phyloP scores from a whole-genome alignment of 140 eudicot species.

The Anethum foeniculum region DNA sequence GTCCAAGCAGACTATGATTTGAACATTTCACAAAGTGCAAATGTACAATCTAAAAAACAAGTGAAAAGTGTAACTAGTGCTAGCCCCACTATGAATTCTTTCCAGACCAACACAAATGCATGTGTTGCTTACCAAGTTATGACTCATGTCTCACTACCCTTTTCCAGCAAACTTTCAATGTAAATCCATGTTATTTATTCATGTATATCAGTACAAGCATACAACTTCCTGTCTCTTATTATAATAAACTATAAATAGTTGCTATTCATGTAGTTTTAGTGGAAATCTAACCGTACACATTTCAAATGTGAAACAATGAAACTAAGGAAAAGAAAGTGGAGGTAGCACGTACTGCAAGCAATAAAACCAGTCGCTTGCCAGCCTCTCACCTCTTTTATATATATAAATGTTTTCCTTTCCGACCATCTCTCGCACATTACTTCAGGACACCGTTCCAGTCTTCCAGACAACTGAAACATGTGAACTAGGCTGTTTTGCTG shows the following conservation, averaged over 20 bases:
- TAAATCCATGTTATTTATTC: not conserved
- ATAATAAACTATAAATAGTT: too few species aligned
- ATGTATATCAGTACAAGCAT: not conserved
- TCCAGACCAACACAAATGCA: slow-evolving; percentile 14
- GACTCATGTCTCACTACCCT: slow-evolving; percentile 12
- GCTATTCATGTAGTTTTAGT: not conserved
- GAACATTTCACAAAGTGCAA: not conserved
- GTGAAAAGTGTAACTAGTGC: slow-evolving; percentile 5
- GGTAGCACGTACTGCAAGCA: not conserved
- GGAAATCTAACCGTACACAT: not conserved
- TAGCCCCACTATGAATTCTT: slow-evolving; percentile 14
- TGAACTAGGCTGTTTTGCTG: not conserved
- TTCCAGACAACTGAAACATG: not conserved
- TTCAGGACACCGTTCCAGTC: too few species aligned
- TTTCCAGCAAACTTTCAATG: not conserved
- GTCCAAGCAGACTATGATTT: not conserved
- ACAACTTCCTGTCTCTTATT: too few species aligned
- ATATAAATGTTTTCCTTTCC: too few species aligned
- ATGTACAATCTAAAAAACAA: not conserved
- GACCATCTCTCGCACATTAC: not conserved
- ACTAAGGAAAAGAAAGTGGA: not conserved
- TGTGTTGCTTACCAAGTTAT: slow-evolving; percentile 9
- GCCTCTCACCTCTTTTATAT: not conserved
- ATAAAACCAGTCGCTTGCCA: not conserved
- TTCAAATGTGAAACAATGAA: not conserved